Base-by-base conservation (phyloP, 306 rosid species). In the Vigna radiata region DNA sequence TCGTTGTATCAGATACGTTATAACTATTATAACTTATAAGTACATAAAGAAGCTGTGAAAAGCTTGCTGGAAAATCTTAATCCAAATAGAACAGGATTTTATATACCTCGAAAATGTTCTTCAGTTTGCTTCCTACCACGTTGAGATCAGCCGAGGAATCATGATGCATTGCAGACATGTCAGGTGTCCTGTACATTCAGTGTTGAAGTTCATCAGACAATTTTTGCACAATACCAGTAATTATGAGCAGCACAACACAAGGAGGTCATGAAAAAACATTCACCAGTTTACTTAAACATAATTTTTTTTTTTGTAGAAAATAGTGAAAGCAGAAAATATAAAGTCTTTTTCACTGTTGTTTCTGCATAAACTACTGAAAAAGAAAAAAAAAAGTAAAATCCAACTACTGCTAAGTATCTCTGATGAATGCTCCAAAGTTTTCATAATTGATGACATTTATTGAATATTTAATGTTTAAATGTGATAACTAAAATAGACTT, bases 121-220 rank as follows among this genome's bases (percentile, higher is more conserved):
- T 87, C 72, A 93, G 86, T 70, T 84, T 91, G 84, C 56, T 83
- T 58, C 90, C 90, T 25, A 91, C 93, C 66, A 88, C 86, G 77
- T n/a, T 84, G 76, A 91, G 95, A 87, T 93, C 95, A 5, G 91
- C 82, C 68, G 98, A 93, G 1, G 90, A 48, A 67, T 93, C 98
- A 19, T 87, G 93, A 88, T 93, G 98, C 83, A 93, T 87, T 18
- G 91, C 93, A 63, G 95, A 93, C 91, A 89, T 91, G 77, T 84
- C 91, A n/a, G 98, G 98, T 71, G 98, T 93, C 89, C 98, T 93
- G 83, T 73, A 77, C 63, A 81, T 71, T 46, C 68, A 82, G 36
- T 74, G 29, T 18, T 41, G 47, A 49, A 18, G 50, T 43, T 58
- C 64, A 83, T 37, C 23, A 44, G 39, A n/a, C 75, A 75, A 65